Conservation (phyloP, 1,139 yeast genomes). For the Geotrichum phurueaensis region DNA sequence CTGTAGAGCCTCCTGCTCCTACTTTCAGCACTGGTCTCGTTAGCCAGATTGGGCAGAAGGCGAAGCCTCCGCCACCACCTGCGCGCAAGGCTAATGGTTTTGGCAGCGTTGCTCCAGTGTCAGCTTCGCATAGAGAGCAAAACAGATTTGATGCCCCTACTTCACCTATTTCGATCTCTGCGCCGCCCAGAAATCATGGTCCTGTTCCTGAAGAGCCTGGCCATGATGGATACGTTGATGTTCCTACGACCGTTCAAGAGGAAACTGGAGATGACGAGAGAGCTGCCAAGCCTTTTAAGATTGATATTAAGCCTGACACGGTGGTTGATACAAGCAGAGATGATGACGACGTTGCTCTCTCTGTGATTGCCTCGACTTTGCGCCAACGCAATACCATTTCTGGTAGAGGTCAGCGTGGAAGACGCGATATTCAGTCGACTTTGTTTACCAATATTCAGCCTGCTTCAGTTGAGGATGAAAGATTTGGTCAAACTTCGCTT, state of each 20-base stretch:
- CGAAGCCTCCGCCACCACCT: constrained; percentile 62
- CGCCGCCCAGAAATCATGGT: constrained; percentile 13
- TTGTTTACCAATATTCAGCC: constrained; percentile 48
- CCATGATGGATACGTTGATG: constrained; percentile 3
- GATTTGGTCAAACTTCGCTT: neutral
- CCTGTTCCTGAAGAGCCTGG: constrained; percentile 4
- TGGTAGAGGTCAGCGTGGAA: constrained; percentile 32
- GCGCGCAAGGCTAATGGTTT: constrained; percentile 46
- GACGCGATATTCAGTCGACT: constrained; percentile 50
- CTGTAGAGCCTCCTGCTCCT: neutral
- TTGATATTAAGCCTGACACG: constrained; percentile 30
- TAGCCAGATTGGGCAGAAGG: constrained; percentile 23
- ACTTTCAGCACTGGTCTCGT: neutral
- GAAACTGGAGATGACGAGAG: constrained; percentile 20
- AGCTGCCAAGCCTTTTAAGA: constrained; percentile 24
- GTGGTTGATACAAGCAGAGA: constrained; percentile 33
- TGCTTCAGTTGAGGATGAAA: constrained; percentile 22
- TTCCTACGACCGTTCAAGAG: constrained; percentile 19
- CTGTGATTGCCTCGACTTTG: constrained; percentile 31
- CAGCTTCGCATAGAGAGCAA: constrained; percentile 8
- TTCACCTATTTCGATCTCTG: constrained; percentile 11
- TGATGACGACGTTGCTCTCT: constrained; percentile 31
- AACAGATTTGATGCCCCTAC: constrained; percentile 6
- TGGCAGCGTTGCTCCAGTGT: neutral
- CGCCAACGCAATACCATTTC: constrained; percentile 31